Base-by-base conservation (phyloP, 169 alveolate genomes). In the Plasmodium cynomolgi region DNA sequence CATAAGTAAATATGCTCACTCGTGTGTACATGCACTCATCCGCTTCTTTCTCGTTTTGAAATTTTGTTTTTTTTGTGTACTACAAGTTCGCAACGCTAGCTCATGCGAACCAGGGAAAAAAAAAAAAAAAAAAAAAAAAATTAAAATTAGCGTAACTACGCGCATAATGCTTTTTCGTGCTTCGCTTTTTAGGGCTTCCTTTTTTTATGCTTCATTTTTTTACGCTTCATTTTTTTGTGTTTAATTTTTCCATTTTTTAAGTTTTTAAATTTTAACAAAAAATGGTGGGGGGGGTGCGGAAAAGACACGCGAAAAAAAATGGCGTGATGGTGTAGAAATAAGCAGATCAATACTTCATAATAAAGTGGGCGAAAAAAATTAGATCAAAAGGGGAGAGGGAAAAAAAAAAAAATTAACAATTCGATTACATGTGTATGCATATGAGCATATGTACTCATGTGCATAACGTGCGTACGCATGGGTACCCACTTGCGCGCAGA, bases 321-420 rank as follows among this genome's bases (percentile, higher is more conserved):
- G 3, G 39, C n/a, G 77, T 26, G 37, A 20, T 23, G 77, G 77
- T 68, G 77, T 68, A 26, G 71, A 44, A 39, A 80, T 41, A 39
- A 23, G 71, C 58, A 80, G 84, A 80, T n/a, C 56, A 41, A 80
- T 29, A 26, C 84, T 80, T 80, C 62, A 44, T 31, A 80, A 80
- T 80, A 80, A 44, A 50, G 20, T 23, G 1, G 33, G 39, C 26
- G 31, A 80, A 80, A 80, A 68, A 68, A 68, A 68, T 68, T 29
- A 68, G 39, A 23, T 68, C 77, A 20, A 68, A 68, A 68, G 77
- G 34, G 77, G 13, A 68, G 13, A 3, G 3, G 58, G 26, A 8
- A 8, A 8, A 68, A 68, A 58, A 68, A 68, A 68, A 68, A 68
- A 68, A 68, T 68, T 68, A 68, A 29, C 77, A 68, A 68, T 23